phyloP scores from a whole-genome alignment of 2,329 filamentous ascomycete species.

The Calonectria fujianensis region DNA sequence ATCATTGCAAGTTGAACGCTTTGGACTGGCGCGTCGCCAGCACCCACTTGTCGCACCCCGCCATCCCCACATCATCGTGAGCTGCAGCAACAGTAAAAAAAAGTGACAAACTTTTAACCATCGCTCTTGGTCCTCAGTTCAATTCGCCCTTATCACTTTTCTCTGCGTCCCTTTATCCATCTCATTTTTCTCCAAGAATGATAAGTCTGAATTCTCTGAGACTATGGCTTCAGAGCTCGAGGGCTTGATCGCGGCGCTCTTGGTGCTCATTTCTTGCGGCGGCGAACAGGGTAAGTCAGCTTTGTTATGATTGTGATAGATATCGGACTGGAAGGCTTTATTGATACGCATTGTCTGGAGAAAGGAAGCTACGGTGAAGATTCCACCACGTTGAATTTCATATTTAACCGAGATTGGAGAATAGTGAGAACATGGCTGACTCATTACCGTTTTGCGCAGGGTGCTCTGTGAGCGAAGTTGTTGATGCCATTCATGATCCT shows the following conservation, averaged over 20 bases:
- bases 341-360: background rate
- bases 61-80: constrained; percentile 42
- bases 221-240: constrained; percentile 63
- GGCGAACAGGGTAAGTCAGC: constrained; percentile 62
- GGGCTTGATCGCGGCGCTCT: constrained; percentile 60
- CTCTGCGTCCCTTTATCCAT: constrained; percentile 47
- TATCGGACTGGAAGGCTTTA: constrained; percentile 3
- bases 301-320: constrained; percentile 2
- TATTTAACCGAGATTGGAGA: background rate
- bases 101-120: constrained; percentile 40
- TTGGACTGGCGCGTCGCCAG: constrained; percentile 19
- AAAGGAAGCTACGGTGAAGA: background rate
- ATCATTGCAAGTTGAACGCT: constrained; percentile 37
- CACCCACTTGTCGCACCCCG: constrained; percentile 36
- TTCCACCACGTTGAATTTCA: background rate
- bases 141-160: constrained; percentile 53
- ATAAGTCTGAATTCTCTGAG: constrained; percentile 38
- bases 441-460: constrained; percentile 49
- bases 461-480: constrained; percentile 57
- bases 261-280: constrained; percentile 62
- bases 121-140: constrained; percentile 53
- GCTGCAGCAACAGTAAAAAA: constrained; percentile 50
- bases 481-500: constrained; percentile 58
- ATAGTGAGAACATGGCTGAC: constrained; percentile 36
- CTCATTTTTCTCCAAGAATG: constrained; percentile 54